These are phyloP conservation scores for Neoconidiobolus thromboides DNA, from an alignment of 371 early-diverging fungal species.

Conservation along the genomic window DNA sequence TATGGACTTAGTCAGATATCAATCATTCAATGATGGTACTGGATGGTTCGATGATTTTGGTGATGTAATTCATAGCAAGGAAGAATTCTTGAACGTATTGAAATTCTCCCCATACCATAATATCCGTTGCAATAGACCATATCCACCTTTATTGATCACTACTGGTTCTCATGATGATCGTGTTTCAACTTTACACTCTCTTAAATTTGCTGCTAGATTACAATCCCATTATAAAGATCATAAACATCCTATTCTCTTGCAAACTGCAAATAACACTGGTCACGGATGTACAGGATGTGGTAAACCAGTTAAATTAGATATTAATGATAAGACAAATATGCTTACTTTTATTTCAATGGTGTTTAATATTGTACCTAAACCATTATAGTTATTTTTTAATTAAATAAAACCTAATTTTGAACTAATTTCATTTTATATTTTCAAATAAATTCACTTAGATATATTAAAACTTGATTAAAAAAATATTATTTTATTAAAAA, in stretches of 20 bases:
- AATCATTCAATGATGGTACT: constrained; percentile 31
- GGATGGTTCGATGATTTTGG: constrained; percentile 28
- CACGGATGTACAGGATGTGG: no score
- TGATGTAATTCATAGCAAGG: constrained; percentile 17
- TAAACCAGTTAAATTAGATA: no score
- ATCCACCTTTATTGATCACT: constrained; percentile 21
- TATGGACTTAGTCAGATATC: constrained; percentile 28
- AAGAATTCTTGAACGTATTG: constrained; percentile 18
- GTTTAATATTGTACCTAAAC: no score
- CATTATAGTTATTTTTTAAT: no score
- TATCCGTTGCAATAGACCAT: constrained; percentile 13
- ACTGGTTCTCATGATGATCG: constrained; percentile 28
- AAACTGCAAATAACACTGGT: no score
- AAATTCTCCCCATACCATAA: constrained; percentile 43
- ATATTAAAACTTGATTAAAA: no score
- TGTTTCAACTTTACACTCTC: constrained; percentile 26
- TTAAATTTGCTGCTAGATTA: constrained; percentile 33
- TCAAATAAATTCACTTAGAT: no score
- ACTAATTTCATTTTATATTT: no score
- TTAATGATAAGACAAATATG: no score
- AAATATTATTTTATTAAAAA: no score
- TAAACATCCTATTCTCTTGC: constrained; percentile 17
- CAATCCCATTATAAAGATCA: constrained; percentile 19
- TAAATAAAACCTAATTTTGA: no score
- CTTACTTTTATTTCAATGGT: no score